Conservation (phyloP, 108 stramenopile species). For the Pseudonitzschia multistriata region DNA sequence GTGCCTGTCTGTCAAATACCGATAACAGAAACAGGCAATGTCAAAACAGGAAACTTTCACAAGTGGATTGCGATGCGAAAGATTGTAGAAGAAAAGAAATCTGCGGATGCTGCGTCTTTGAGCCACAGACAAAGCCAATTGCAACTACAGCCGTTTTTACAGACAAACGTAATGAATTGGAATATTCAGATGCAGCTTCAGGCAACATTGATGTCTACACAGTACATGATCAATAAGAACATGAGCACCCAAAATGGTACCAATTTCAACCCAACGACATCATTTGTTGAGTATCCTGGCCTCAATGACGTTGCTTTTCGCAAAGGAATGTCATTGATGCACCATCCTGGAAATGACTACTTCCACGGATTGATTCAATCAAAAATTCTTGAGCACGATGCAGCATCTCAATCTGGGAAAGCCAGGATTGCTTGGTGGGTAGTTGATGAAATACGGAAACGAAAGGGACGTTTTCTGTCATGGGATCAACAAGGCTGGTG, state of each 20-base stretch:
- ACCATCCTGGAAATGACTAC: constrained; percentile 11
- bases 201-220: background rate
- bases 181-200: background rate
- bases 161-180: background rate
- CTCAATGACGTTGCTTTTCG: constrained; percentile 10
- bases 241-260: background rate
- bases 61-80: constrained; percentile 4
- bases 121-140: background rate
- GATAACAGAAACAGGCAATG: constrained; percentile 6
- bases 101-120: background rate
- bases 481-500: constrained; percentile 15
- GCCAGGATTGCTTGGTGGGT: background rate
- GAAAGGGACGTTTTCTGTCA: constrained; percentile 6
- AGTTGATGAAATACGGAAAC: background rate
- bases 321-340: constrained; percentile 9
- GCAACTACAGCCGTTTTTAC: background rate
- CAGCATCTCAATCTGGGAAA: constrained; percentile 5
- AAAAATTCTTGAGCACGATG: background rate
- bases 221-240: background rate
- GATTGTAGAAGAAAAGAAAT: background rate
- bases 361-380: constrained; percentile 4
- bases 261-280: background rate
- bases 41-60: background rate
- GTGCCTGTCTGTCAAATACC: background rate
- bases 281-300: constrained; percentile 12